phyloP scores from a whole-genome alignment of 768 basidiomycete genomes.

The Termitomyces sp. region DNA sequence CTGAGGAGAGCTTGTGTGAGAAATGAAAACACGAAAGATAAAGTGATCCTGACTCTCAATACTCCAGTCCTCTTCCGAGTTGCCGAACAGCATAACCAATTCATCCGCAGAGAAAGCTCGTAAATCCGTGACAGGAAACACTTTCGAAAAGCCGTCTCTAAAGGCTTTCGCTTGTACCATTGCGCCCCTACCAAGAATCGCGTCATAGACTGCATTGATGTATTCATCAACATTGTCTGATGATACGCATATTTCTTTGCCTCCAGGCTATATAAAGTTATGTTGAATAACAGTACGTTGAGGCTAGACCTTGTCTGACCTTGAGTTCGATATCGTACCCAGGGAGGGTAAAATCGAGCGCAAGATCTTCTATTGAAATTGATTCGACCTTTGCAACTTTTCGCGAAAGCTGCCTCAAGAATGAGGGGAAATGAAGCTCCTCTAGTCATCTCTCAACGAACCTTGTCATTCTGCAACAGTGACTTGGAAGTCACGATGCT shows the following conservation, averaged over 20 bases:
- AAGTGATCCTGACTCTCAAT: conserved; percentile 63
- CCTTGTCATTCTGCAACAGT: conserved; percentile 48
- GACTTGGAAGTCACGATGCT: conserved; percentile 49
- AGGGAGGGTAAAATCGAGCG: conserved; percentile 94
- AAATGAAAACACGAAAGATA: not conserved
- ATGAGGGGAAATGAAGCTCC: not conserved
- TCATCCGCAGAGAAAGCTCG: conserved; percentile 93
- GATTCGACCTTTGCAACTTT: conserved; percentile 57
- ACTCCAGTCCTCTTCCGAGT: conserved; percentile 97
- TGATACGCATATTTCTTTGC: conserved; percentile 76
- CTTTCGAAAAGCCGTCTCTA: conserved; percentile 91
- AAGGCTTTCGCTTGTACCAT: conserved; percentile 83
- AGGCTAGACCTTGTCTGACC: conserved; percentile 36
- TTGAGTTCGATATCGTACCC: conserved; percentile 92
- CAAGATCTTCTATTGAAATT: conserved; percentile 78
- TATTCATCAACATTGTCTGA: conserved; percentile 88
- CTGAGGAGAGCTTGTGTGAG: conserved; percentile 34
- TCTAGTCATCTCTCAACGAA: conserved; percentile 17
- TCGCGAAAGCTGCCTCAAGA: conserved; percentile 37
- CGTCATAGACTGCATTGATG: conserved; percentile 79
- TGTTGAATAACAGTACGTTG: not conserved
- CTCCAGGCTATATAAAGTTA: conserved; percentile 53
- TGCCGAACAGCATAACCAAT: conserved; percentile 93
- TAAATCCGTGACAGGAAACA: conserved; percentile 89
- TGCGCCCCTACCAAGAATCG: conserved; percentile 79